Base-by-base conservation (phyloP, 2,329 filamentous ascomycete species). In the Thielaviopsis punctulata region DNA sequence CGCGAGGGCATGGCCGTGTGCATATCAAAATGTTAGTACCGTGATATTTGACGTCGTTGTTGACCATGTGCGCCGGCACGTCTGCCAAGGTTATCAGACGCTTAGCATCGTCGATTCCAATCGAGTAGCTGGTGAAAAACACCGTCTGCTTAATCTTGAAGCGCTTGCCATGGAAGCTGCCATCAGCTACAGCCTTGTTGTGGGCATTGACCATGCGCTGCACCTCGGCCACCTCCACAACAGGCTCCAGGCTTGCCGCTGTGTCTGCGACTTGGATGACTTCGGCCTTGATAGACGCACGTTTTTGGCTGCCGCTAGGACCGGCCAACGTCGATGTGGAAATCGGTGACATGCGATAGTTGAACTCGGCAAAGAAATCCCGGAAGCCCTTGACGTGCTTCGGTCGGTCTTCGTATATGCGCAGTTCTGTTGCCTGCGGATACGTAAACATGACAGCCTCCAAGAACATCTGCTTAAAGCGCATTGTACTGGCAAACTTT, bases 1-100 rank as follows among this genome's bases (percentile, higher is more conserved):
- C 76, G 49, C 75, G 72, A 2, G 84, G 79, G 48, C 84, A 86
- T 0, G 84, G 80, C 10, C 84, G 80, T 1, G 87, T 82, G 36
- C 83, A 84, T 62, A 98, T 96, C 60, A 95, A 75, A 59, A 98
- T 89, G 65, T 83, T 90, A 66, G 93, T 95, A 45, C 83, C 89
- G 60, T 95, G 81, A 56, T 80, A 78, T 57, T 86, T 87, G 57
- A 95, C 69, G 49, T 93, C 86, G 50, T 76, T 73, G 49, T 84
- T 79, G 24, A 79, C 72, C 51, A 80, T 68, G 54, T 75, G 73
- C 3, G 70, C 61, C 3, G 82, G 82, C 19, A 86, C 69, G 49
- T 79, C 66, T 25, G 81, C 79, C n/a, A 94, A 73, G 5, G 76
- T 74, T 52, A 85, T 75, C 36, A 96, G 71, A 52, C 76, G 79